phyloP scores from a whole-genome alignment of 495 filamentous ascomycete species.

The Melanomma pulvis-pyrius region DNA sequence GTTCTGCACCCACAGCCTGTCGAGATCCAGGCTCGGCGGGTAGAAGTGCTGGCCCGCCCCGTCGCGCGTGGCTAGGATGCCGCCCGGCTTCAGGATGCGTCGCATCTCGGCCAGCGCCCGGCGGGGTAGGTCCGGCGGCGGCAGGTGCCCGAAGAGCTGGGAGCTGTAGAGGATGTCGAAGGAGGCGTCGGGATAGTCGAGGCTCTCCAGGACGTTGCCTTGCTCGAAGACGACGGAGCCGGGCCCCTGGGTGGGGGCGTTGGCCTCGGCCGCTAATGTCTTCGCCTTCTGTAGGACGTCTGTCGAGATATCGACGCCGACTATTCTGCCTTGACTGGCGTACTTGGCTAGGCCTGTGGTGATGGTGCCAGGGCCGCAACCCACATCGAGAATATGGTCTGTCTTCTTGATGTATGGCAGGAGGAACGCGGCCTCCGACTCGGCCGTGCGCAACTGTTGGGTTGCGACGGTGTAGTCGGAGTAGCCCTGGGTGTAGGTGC shows the following conservation, averaged over 20 bases:
- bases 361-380: slow-evolving; percentile 62
- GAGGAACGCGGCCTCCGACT: slow-evolving; percentile 55
- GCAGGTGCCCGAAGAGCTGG: slow-evolving; percentile 59
- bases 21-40: too few species aligned
- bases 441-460: slow-evolving; percentile 55
- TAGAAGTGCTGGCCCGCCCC: too few species aligned
- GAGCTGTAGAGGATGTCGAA: slow-evolving; percentile 63
- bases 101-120: slow-evolving; percentile 53
- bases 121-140: slow-evolving; percentile 44
- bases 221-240: slow-evolving; percentile 44
- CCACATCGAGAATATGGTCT: slow-evolving; percentile 59
- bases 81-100: slow-evolving; percentile 54
- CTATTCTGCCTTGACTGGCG: slow-evolving; percentile 52
- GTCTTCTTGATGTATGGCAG: slow-evolving; percentile 52
- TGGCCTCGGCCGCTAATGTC: slow-evolving; percentile 12
- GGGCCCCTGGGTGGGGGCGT: slow-evolving; percentile 37
- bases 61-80: slow-evolving; percentile 54
- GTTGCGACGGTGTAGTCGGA: not conserved
- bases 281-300: slow-evolving; percentile 47
- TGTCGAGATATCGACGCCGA: slow-evolving; percentile 48
- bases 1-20: too few species aligned
- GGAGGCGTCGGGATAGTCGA: slow-evolving; percentile 50
- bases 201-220: slow-evolving; percentile 50
- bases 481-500: slow-evolving; percentile 3
- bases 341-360: slow-evolving; percentile 54